phyloP scores from a whole-genome alignment of 139 green algal species.

The Astrephomene gubernaculifera region DNA sequence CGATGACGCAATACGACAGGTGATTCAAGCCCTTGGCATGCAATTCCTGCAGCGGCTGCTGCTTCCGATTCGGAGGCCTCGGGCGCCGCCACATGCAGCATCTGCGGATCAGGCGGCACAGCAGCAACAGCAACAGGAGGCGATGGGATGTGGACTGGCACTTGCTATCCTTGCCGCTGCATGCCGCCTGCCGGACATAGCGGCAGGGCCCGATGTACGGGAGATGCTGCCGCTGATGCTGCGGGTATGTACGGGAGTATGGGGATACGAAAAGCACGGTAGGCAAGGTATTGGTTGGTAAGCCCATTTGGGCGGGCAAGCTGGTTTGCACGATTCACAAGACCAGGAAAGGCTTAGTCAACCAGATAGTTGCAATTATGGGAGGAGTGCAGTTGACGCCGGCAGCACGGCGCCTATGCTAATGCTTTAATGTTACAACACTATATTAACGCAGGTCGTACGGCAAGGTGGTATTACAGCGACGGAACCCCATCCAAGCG shows the following conservation, averaged over 20 bases:
- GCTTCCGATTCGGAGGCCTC: constrained; percentile 62
- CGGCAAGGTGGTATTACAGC: constrained; percentile 44
- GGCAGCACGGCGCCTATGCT: neutral
- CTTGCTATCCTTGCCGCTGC: constrained; percentile 66
- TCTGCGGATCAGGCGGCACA: constrained; percentile 32
- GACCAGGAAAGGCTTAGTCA: too few relatives aligned
- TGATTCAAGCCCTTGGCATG: constrained; percentile 69
- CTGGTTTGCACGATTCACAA: too few relatives aligned
- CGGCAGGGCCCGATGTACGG: constrained; percentile 45
- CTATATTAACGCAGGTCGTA: constrained; percentile 29
- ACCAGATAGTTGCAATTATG: too few relatives aligned
- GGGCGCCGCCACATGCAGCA: neutral
- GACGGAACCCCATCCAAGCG: too few relatives aligned
- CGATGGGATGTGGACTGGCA: constrained; percentile 40
- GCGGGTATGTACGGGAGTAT: too few relatives aligned
- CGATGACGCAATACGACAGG: constrained; percentile 32
- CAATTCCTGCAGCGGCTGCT: constrained; percentile 76
- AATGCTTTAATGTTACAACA: too few relatives aligned
- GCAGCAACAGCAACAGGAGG: too few relatives aligned
- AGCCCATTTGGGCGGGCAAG: too few relatives aligned
- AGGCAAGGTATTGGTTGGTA: too few relatives aligned
- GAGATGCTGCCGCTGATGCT: constrained; percentile 63
- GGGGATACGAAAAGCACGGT: too few relatives aligned
- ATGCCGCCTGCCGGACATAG: constrained; percentile 62
- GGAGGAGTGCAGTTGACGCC: neutral